phyloP scores from a whole-genome alignment of 768 basidiomycete species.

The Leccinum subtestaceum region DNA sequence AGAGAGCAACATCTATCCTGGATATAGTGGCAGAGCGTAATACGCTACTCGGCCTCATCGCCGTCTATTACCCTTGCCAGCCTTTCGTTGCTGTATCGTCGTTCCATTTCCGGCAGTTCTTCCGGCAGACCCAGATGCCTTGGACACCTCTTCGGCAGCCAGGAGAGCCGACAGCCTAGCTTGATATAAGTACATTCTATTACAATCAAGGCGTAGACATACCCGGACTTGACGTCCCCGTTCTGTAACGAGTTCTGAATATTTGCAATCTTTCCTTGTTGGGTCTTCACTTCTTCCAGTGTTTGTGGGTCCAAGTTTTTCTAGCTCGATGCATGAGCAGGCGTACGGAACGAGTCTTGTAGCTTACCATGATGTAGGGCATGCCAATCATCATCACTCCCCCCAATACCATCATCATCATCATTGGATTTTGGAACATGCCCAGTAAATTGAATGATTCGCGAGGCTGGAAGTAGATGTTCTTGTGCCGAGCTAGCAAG shows the following conservation, averaged over 20 bases:
- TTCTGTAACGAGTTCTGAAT: slow-evolving; percentile 55
- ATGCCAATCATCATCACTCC: slow-evolving; percentile 66
- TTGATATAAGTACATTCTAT: slow-evolving; percentile 4
- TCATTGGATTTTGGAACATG: slow-evolving; percentile 85
- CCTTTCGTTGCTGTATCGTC: slow-evolving; percentile 32
- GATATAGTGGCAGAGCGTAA: background rate
- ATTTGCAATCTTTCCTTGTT: slow-evolving; percentile 54
- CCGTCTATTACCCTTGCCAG: slow-evolving; percentile 36
- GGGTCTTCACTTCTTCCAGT: slow-evolving; percentile 60
- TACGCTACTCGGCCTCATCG: slow-evolving; percentile 19
- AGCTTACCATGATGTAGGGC: slow-evolving; percentile 70
- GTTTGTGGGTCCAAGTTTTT: slow-evolving; percentile 75
- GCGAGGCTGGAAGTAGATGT: slow-evolving; percentile 63
- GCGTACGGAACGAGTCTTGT: background rate
- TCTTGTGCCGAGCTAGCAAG: slow-evolving; percentile 52
- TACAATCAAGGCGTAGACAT: slow-evolving; percentile 18
- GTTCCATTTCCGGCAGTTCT: slow-evolving; percentile 19
- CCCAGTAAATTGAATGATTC: slow-evolving; percentile 71
- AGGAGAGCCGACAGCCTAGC: slow-evolving; percentile 45
- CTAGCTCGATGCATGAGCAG: slow-evolving; percentile 35
- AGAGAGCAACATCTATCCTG: background rate
- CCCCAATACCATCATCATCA: slow-evolving; percentile 69
- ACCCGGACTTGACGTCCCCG: slow-evolving; percentile 62
- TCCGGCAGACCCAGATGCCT: slow-evolving; percentile 22
- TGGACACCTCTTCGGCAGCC: slow-evolving; percentile 39